These are phyloP conservation scores for Termitomyces sp. DNA, from an alignment of 768 basidiomycete species.

Conservation along the genomic window DNA sequence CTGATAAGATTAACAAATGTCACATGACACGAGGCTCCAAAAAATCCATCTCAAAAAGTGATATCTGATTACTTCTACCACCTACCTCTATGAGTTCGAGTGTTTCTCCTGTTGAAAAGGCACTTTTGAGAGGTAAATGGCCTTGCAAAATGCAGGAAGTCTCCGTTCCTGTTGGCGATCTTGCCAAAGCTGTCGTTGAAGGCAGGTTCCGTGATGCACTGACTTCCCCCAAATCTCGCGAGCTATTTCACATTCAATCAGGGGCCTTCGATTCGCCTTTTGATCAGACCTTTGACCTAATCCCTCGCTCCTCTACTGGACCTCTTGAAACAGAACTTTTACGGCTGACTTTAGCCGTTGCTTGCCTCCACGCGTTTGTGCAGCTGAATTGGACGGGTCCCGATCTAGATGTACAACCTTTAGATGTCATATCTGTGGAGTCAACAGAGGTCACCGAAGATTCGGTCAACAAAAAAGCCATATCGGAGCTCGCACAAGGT, in stretches of 20 bases:
- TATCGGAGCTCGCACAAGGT: constrained; percentile 70
- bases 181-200: constrained; percentile 52
- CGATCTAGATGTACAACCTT: constrained; percentile 54
- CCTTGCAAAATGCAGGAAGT: constrained; percentile 19
- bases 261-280: constrained; percentile 24
- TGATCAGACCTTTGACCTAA: constrained; percentile 30
- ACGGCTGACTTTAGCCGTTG: constrained; percentile 62
- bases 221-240: constrained; percentile 36
- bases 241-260: constrained; percentile 28
- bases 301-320: constrained; percentile 7
- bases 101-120: constrained; percentile 40
- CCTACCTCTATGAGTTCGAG: constrained; percentile 15
- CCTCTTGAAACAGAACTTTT: constrained; percentile 40
- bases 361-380: constrained; percentile 84
- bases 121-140: constrained; percentile 49
- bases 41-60: constrained; percentile 1
- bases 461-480: constrained; percentile 55
- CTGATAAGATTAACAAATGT: constrained; percentile 3
- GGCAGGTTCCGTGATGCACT: constrained; percentile 54
- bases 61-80: background rate
- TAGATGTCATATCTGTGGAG: constrained; percentile 30
- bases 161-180: constrained; percentile 19
- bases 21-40: constrained; percentile 3
- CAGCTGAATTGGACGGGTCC: constrained; percentile 98
- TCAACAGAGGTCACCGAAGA: constrained; percentile 35